Evolutionary conservation across 1,284 basidiomycete genomes (phyloP).

Genomic region (Mycena citricolor): DNA sequence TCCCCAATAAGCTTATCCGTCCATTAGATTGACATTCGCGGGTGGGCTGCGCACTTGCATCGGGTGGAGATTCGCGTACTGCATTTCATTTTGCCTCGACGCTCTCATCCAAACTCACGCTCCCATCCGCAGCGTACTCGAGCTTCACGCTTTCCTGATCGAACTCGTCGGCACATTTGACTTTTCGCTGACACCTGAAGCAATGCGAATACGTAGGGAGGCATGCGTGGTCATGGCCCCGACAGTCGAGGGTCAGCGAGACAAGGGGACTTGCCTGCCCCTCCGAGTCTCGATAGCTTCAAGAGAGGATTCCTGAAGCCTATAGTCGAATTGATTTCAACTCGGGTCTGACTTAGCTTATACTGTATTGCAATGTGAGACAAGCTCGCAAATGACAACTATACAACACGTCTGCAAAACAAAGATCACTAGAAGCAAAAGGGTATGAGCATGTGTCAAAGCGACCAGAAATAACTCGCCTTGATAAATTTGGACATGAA

Average conservation of each 20-base stretch:
- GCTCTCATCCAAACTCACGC: not conserved
- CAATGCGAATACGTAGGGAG: conserved; percentile 40
- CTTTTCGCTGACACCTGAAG: conserved; percentile 40
- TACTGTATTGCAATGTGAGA: conserved; percentile 19
- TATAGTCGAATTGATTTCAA: too few species aligned
- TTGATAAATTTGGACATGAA: conserved; percentile 82
- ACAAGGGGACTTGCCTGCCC: conserved; percentile 49
- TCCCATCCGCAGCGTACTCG: conserved; percentile 36
- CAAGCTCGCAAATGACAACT: conserved; percentile 7
- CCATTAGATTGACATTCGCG: conserved; percentile 43
- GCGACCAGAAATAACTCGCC: conserved; percentile 34
- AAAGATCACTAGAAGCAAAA: not conserved
- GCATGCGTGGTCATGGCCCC: conserved; percentile 45
- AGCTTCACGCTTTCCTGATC: conserved; percentile 51
- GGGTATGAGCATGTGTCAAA: conserved; percentile 1
- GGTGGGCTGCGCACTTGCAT: conserved; percentile 44
- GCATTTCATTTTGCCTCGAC: conserved; percentile 12
- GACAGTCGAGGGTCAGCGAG: conserved; percentile 44
- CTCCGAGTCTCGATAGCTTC: conserved; percentile 43
- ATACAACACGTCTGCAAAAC: conserved; percentile 8
- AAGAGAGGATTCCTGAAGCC: too few species aligned
- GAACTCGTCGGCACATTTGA: conserved; percentile 50
- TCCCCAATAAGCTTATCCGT: not conserved
- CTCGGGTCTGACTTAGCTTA: too few species aligned
- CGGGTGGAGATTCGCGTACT: conserved; percentile 53